Evolutionary conservation across 2,329 filamentous ascomycete genomes (phyloP).

Genomic region (Verticillium albo-atrum): DNA sequence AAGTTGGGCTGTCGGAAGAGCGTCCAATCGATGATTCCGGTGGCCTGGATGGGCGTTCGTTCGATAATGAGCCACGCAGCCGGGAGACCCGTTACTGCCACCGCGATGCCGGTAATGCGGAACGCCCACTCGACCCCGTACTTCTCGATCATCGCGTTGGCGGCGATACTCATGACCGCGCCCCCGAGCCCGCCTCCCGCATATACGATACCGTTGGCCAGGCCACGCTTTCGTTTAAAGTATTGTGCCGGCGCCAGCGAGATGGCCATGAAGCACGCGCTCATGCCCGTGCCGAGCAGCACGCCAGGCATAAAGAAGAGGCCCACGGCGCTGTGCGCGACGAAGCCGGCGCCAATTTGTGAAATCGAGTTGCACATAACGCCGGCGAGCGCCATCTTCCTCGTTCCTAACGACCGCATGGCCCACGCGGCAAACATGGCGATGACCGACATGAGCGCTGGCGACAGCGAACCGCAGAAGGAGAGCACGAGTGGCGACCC

Average conservation of each 20-base stretch:
- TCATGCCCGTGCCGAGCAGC: slow-evolving; percentile 26
- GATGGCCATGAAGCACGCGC: slow-evolving; percentile 26
- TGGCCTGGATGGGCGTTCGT: slow-evolving; percentile 30
- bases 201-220: slow-evolving; percentile 52
- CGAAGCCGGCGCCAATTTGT: slow-evolving; percentile 36
- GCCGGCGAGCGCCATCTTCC: slow-evolving; percentile 41
- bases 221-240: slow-evolving; percentile 46
- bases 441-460: slow-evolving; percentile 44
- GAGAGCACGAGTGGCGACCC: slow-evolving; percentile 47
- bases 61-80: slow-evolving; percentile 50
- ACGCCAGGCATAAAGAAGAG: slow-evolving; percentile 28
- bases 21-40: slow-evolving; percentile 44
- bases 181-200: slow-evolving; percentile 53
- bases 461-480: slow-evolving; percentile 52
- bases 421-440: slow-evolving; percentile 48
- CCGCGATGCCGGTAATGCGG: slow-evolving; percentile 45
- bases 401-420: slow-evolving; percentile 43
- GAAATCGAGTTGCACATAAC: slow-evolving; percentile 45
- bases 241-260: slow-evolving; percentile 48
- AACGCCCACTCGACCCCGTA: slow-evolving; percentile 48
- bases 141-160: slow-evolving; percentile 41
- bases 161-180: slow-evolving; percentile 43
- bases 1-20: slow-evolving; percentile 50
- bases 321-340: slow-evolving; percentile 24
- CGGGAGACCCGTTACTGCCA: slow-evolving; percentile 47